Conservation (phyloP, 2,329 filamentous ascomycete genomes). For the Podosphaera leucotricha region DNA sequence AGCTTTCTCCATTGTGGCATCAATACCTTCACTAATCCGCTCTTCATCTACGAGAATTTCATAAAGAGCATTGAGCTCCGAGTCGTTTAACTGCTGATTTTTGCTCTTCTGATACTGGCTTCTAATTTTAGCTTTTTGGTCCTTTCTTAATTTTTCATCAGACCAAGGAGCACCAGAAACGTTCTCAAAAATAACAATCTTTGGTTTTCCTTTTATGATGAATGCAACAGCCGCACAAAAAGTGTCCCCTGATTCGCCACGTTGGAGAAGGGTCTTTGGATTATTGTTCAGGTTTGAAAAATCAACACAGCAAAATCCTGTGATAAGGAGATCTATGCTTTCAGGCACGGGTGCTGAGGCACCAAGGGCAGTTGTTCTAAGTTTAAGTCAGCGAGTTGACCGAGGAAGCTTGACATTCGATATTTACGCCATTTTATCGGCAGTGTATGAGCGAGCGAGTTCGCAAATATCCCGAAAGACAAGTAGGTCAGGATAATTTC, state of each 20-base stretch:
- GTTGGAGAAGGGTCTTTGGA: slow-evolving; percentile 24
- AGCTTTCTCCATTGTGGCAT: slow-evolving; percentile 12
- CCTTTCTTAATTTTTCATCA: slow-evolving; percentile 10
- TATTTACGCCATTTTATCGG: slow-evolving; percentile 4
- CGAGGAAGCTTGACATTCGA: background rate
- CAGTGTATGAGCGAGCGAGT: slow-evolving; percentile 13
- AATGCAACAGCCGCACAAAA: slow-evolving; percentile 39
- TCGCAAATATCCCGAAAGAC: slow-evolving; percentile 37
- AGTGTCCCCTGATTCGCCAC: slow-evolving; percentile 42
- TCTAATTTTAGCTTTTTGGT: slow-evolving; percentile 1
- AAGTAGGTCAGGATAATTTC: slow-evolving; percentile 28
- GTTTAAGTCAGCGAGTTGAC: slow-evolving; percentile 2
- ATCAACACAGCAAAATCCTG: slow-evolving; percentile 55
- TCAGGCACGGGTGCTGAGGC: slow-evolving; percentile 29
- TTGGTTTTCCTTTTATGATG: slow-evolving; percentile 28
- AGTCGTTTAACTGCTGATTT: background rate
- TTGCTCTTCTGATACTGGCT: background rate
- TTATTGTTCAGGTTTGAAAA: slow-evolving; percentile 42
- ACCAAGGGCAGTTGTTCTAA: slow-evolving; percentile 43
- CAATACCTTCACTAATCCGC: slow-evolving; percentile 3
- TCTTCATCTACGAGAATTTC: background rate
- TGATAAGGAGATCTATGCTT: slow-evolving; percentile 39
- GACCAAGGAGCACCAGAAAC: slow-evolving; percentile 37
- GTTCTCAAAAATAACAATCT: slow-evolving; percentile 50
- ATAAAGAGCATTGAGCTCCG: background rate